Conservation (phyloP, 2,329 filamentous ascomycete genomes). For the Aspergillus ruber region DNA sequence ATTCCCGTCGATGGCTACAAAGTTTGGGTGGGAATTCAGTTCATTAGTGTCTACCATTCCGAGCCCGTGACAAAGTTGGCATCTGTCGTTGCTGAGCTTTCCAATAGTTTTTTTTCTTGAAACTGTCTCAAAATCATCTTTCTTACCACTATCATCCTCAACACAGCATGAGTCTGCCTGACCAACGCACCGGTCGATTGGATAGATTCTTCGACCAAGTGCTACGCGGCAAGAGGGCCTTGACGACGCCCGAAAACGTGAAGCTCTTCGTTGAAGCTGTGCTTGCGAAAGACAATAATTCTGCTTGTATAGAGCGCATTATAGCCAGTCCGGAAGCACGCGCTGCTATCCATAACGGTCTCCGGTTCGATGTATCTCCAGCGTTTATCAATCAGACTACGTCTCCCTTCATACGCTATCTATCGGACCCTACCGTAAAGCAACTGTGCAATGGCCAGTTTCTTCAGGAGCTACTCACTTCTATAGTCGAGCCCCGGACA, state of each 20-base stretch:
- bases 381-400: slow-evolving; percentile 40
- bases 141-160: neutral
- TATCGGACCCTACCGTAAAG: slow-evolving; percentile 42
- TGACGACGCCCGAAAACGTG: slow-evolving; percentile 35
- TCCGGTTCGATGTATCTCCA: slow-evolving; percentile 40
- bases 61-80: too few species aligned
- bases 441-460: slow-evolving; percentile 46
- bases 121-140: neutral
- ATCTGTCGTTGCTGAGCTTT: neutral
- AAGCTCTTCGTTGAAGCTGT: slow-evolving; percentile 47
- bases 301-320: slow-evolving; percentile 37
- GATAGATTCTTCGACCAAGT: slow-evolving; percentile 36
- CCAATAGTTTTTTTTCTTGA: too few species aligned
- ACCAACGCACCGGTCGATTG: slow-evolving; percentile 21
- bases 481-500: slow-evolving; percentile 47
- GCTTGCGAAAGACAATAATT: slow-evolving; percentile 35
- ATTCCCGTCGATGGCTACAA: too few species aligned
- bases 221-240: slow-evolving; percentile 31
- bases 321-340: slow-evolving; percentile 30
- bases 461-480: slow-evolving; percentile 41
- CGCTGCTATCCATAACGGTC: slow-evolving; percentile 31
- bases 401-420: slow-evolving; percentile 32
- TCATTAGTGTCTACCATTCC: too few species aligned
- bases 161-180: neutral
- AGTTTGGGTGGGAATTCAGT: too few species aligned